Conservation (phyloP, 805 yeast species). For the Teunomyces stri region DNA sequence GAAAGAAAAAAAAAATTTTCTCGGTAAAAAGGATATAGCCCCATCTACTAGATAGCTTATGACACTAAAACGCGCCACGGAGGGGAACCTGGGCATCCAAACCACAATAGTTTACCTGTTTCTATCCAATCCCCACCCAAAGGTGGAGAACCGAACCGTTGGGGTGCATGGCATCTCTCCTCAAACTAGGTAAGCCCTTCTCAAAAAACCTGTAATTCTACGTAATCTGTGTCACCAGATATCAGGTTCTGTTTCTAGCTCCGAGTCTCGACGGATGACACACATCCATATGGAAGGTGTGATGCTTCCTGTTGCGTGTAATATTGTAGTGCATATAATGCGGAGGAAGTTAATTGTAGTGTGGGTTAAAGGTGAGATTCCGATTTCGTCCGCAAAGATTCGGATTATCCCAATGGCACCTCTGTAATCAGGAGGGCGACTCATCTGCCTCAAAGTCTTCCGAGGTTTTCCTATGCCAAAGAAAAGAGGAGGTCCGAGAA, state of each 20-base stretch:
- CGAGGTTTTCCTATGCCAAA: conserved; percentile 5
- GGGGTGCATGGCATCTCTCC: not conserved
- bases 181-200: not conserved
- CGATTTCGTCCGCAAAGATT: conserved; percentile 1
- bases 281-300: not conserved
- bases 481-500: conserved; percentile 2
- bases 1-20: not conserved
- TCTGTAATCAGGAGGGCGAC: conserved; percentile 1
- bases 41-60: not conserved
- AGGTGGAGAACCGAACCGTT: conserved; percentile 1
- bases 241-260: not conserved
- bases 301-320: not conserved
- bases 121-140: not conserved
- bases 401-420: conserved; percentile 2
- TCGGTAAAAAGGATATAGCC: conserved; percentile 3
- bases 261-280: conserved; percentile 3
- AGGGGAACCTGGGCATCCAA: not conserved
- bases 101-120: not conserved
- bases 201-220: not conserved
- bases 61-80: not conserved
- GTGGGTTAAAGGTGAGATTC: not conserved
- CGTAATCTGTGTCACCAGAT: not conserved
- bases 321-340: conserved; percentile 2
- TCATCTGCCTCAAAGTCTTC: conserved; percentile 2
- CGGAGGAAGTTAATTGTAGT: conserved; percentile 1